Base-by-base conservation (phyloP, 768 basidiomycete species). In the Daedaleopsis sinensis region DNA sequence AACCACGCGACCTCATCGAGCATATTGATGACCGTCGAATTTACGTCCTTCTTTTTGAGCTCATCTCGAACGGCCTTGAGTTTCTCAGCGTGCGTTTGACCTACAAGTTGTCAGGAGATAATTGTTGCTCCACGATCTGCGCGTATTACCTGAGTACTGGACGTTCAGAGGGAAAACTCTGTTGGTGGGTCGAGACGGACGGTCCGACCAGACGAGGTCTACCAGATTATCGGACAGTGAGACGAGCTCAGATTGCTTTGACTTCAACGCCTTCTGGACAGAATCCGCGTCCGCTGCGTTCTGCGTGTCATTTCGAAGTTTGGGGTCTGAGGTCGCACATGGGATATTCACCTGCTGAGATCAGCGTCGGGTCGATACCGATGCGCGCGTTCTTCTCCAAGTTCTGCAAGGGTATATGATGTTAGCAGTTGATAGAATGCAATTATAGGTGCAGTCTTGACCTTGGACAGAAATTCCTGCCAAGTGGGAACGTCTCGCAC, bases 1-100 rank as follows among this genome's bases (percentile, higher is more conserved):
- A 95, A 71, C 94, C 94, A 98, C 0, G 94, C 94, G 52, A 96
- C 86, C 72, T 98, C 96, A 72, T 98, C 96, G 21, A 98, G 83
- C 81, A 90, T 87, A n/a, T 82, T 89, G 5, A 98, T 83, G 1
- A 96, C 87, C 44, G 92, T 73, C 1, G 90, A 94, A 65, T 87
- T 82, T n/a, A 76, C 77, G 21, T 85, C 82, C 67, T 85, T 81
- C 77, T 85, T 86, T 57, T 71, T 68, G 56, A 96, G 65, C 62
- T 89, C 87, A 58, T 86, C 81, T 37, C 93, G 81, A 6, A 94
- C 75, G 19, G 78, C 76, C 18, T 75, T 74, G 44, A 99, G 77
- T 74, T 99, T 99, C 32, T 84, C 81, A 38, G 73, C 66, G 36
- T 86, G 80, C 0, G 82, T 78, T 76, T 88, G 81, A 8, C 92